phyloP scores from a whole-genome alignment of 2,329 filamentous ascomycete genomes.

The Helminthosporium solani region DNA sequence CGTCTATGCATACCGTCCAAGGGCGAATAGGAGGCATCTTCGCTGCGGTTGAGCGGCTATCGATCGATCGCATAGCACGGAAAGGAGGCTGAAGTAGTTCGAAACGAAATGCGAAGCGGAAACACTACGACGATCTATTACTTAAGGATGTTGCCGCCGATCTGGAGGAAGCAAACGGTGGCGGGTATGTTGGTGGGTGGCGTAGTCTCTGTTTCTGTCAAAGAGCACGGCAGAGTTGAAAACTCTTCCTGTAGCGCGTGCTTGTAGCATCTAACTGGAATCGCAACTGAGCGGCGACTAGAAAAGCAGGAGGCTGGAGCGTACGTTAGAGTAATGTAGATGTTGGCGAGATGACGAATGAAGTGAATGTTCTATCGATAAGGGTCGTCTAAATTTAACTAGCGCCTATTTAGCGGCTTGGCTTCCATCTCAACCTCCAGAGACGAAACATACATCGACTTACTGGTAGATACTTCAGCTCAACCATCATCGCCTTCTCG shows the following conservation, averaged over 20 bases:
- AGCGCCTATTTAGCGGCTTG: conserved; percentile 1
- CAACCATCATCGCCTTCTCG: neutral
- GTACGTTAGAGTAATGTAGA: neutral
- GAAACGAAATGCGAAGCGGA: neutral
- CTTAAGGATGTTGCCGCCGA: neutral
- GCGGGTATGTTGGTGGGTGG: neutral
- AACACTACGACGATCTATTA: neutral
- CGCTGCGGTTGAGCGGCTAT: neutral
- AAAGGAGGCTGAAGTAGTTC: neutral
- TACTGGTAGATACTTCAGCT: neutral
- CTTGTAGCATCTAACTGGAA: neutral
- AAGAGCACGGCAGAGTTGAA: neutral
- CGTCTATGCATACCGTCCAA: neutral
- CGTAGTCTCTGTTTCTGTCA: neutral
- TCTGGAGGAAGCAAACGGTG: neutral
- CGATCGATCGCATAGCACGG: neutral
- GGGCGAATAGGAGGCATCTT: neutral
- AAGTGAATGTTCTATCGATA: conserved; percentile 1
- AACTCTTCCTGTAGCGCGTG: neutral
- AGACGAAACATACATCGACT: conserved; percentile 1
- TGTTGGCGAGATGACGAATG: too few species aligned
- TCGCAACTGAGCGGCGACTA: neutral
- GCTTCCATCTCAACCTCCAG: neutral
- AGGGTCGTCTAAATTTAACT: neutral
- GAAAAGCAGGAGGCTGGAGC: neutral